phyloP scores from a whole-genome alignment of 352 stramenopile genomes.

The Pythium sukuiense region DNA sequence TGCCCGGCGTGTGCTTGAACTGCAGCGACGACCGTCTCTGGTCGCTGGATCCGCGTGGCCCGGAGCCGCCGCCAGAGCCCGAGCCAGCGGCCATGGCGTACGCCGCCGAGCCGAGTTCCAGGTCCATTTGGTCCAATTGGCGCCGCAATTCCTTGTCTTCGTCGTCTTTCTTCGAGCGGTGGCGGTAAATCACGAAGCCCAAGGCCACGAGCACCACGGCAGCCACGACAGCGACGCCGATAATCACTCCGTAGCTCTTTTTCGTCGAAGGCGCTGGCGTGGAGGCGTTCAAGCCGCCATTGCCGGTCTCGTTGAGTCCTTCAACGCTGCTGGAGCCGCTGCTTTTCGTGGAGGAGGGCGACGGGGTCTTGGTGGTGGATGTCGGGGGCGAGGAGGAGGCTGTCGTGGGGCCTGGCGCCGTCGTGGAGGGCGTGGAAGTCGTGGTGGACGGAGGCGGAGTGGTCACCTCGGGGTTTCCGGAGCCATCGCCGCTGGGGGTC shows the following conservation, averaged over 20 bases:
- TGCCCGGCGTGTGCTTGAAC: not conserved
- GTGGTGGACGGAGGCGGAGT: not conserved
- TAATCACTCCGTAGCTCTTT: constrained; percentile 17
- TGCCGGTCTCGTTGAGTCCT: not conserved
- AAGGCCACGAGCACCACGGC: constrained; percentile 20
- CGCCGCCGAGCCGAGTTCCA: constrained; percentile 20
- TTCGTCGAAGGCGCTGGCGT: not conserved
- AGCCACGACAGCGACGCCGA: constrained; percentile 19
- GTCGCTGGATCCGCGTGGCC: not conserved
- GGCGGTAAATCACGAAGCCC: constrained; percentile 18
- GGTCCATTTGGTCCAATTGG: constrained; percentile 13
- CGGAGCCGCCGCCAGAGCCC: not conserved
- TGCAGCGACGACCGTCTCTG: constrained; percentile 1
- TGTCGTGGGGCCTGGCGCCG: not conserved
- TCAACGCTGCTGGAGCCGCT: not conserved
- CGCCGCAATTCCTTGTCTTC: constrained; percentile 14
- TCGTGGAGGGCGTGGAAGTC: constrained; percentile 4
- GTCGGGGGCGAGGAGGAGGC: not conserved
- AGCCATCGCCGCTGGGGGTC: not conserved
- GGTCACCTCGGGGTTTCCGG: not conserved
- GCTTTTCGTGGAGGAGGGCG: not conserved
- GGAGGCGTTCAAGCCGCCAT: not conserved
- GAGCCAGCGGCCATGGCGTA: constrained; percentile 9
- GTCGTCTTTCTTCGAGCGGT: constrained; percentile 14
- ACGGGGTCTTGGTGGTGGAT: constrained; percentile 1